Evolutionary conservation across 306 rosid species (phyloP), one percentile per base, ranked within the genome.

Genomic region (Dryas alaskensis): DNA sequence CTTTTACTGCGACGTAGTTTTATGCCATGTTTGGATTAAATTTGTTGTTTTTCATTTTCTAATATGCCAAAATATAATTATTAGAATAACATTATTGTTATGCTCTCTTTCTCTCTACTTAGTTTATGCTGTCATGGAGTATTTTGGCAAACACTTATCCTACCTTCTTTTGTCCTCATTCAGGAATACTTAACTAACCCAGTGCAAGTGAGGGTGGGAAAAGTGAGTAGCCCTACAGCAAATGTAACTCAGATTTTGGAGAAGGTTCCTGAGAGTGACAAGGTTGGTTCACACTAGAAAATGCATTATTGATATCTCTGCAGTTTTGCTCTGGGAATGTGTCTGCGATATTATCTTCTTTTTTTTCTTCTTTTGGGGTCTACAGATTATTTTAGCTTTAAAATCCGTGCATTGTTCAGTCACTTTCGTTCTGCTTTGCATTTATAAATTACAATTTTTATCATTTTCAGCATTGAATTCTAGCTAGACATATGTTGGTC

Each of bases 141-240:
- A 39, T 40, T 53, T 69, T 43, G 58, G 13, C 7, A 44, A 55
- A 53, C 17, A 57, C 65, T 44, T 71, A 57, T 71, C 37, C 14
- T 44, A n/a, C 54, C 6, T 19, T 57, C 19, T 71, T 3, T 44
- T 60, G 14, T 71, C 65, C 14, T n/a, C n/a, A 73, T 82, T 82
- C 92, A 91, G 97, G 97, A 91, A 82, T 91, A 91, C 86, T 86
- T 91, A 8, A 50, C 81, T 57, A 81, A 66, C 43, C 92, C 97
- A 1, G 91, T 91, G 78, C 91, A 84, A 81, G 97, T 91, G 82
- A 87, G 81, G 79, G 95, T 91, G 48, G 97, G 97, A 78, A 89
- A 86, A 84, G 97, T 91, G 80, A 91, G 97, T 81, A 87, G 91
- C 76, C 97, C 97, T 71, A 91, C 97, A 74, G 89, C 97, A 78